phyloP scores from a whole-genome alignment of 192 early-diverging fungal species.

The Chytriomyces sp. region DNA sequence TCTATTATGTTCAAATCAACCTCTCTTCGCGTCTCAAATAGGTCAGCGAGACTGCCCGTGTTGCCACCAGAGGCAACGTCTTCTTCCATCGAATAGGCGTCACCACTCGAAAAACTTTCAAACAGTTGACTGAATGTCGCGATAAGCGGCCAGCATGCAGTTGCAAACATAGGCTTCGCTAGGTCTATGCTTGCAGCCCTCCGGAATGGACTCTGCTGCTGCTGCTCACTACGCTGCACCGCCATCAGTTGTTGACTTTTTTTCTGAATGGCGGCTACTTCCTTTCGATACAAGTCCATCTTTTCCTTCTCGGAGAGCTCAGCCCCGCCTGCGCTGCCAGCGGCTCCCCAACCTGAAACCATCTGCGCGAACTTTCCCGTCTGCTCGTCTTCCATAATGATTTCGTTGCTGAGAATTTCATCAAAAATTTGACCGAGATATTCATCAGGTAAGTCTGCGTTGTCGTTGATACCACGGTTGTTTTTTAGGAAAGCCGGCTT shows the following conservation, averaged over 20 bases:
- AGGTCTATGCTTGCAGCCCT: constrained; percentile 49
- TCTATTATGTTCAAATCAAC: constrained; percentile 58
- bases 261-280: constrained; percentile 58
- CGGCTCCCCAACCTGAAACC: constrained; percentile 45
- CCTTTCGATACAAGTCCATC: constrained; percentile 56
- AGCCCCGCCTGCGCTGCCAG: constrained; percentile 44
- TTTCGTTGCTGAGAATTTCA: constrained; percentile 81
- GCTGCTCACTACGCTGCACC: neutral
- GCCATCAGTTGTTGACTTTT: constrained; percentile 54
- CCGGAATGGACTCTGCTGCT: constrained; percentile 29
- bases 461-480: constrained; percentile 84
- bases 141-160: constrained; percentile 60
- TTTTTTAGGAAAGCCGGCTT: constrained; percentile 59
- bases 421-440: constrained; percentile 78
- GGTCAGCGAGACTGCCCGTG: neutral
- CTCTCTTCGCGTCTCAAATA: neutral
- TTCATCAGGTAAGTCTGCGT: constrained; percentile 72
- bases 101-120: constrained; percentile 35
- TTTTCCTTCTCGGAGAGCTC: constrained; percentile 49
- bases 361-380: constrained; percentile 58
- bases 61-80: constrained; percentile 21
- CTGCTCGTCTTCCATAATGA: constrained; percentile 91
- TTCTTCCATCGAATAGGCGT: constrained; percentile 23
- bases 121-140: constrained; percentile 58
- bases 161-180: constrained; percentile 58